Evolutionary conservation across 176 grass and related monocot species (phyloP).

Genomic region (sorghum (Sorghum bicolor)): DNA sequence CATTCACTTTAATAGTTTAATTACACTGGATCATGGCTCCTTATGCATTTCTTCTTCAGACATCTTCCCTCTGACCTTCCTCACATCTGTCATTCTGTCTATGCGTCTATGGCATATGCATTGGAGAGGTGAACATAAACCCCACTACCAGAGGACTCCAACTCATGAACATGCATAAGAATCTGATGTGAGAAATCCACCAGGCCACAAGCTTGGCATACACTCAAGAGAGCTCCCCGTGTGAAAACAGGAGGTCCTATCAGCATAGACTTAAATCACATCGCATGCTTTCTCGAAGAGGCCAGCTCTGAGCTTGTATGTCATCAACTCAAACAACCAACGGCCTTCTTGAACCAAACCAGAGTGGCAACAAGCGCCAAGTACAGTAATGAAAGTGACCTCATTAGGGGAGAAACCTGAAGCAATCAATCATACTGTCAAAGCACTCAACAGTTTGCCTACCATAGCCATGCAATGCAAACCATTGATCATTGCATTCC

Average conservation of each 20-base stretch:
- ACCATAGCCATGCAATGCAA: slow-evolving; percentile 38
- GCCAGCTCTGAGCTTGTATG: slow-evolving; percentile 44
- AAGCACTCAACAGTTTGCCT: slow-evolving; percentile 32
- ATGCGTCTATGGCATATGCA: slow-evolving; percentile 37
- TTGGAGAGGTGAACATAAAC: slow-evolving; percentile 55
- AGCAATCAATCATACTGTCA: slow-evolving; percentile 34
- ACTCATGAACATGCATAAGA: slow-evolving; percentile 36
- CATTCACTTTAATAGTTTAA: slow-evolving; percentile 53
- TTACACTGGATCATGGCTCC: slow-evolving; percentile 40
- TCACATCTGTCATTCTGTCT: slow-evolving; percentile 47
- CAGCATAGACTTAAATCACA: slow-evolving; percentile 36
- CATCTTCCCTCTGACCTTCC: slow-evolving; percentile 36
- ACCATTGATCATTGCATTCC: slow-evolving; percentile 52
- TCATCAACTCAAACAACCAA: slow-evolving; percentile 34
- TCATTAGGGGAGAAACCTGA: slow-evolving; percentile 36
- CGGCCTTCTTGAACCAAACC: slow-evolving; percentile 45
- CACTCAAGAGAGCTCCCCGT: slow-evolving; percentile 43
- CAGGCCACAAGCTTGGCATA: slow-evolving; percentile 39
- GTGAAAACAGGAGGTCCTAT: slow-evolving; percentile 38
- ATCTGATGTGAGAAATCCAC: slow-evolving; percentile 41
- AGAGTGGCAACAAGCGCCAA: slow-evolving; percentile 48
- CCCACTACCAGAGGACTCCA: slow-evolving; percentile 31
- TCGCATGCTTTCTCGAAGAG: slow-evolving; percentile 44
- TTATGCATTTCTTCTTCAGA: slow-evolving; percentile 35
- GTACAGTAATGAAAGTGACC: slow-evolving; percentile 38